phyloP scores from a whole-genome alignment of 1,284 basidiomycete species.

The Cutaneotrichosporon sp. region DNA sequence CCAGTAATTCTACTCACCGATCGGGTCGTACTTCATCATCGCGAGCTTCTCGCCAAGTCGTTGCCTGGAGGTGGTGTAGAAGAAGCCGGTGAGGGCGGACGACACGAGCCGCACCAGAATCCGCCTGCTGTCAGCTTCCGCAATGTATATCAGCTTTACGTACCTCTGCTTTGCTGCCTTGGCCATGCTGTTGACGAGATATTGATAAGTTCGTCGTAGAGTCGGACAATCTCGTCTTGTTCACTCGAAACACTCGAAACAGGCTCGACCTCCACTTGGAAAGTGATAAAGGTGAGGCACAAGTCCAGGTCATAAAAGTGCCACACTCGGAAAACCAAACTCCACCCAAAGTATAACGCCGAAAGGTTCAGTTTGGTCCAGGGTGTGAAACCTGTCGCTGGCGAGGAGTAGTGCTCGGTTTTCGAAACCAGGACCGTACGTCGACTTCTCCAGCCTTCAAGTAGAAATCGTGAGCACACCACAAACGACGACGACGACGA shows the following conservation, averaged over 20 bases:
- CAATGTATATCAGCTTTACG: constrained; percentile 16
- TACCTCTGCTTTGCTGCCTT: constrained; percentile 58
- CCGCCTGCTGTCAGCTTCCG: constrained; percentile 55
- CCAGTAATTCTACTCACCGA: too few relatives aligned
- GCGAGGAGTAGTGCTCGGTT: too few relatives aligned
- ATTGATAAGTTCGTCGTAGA: neutral
- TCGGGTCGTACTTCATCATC: constrained; percentile 82
- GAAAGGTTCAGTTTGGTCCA: too few relatives aligned
- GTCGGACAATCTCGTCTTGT: constrained; percentile 2
- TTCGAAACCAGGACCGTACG: neutral
- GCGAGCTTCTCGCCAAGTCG: constrained; percentile 67
- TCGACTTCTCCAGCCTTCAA: constrained; percentile 2
- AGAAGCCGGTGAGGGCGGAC: constrained; percentile 82
- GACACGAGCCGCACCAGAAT: constrained; percentile 79
- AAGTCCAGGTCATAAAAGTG: neutral
- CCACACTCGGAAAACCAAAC: neutral
- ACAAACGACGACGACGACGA: neutral
- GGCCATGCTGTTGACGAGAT: constrained; percentile 40
- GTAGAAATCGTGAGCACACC: constrained; percentile 1
- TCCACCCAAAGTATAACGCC: too few relatives aligned
- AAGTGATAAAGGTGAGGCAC: neutral
- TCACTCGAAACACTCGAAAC: too few relatives aligned
- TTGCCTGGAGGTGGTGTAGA: constrained; percentile 73
- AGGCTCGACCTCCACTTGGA: neutral
- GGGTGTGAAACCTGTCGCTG: too few relatives aligned